These are phyloP conservation scores for Colletotrichum phormii DNA, from an alignment of 2,329 filamentous ascomycete species.

Conservation along the genomic window DNA sequence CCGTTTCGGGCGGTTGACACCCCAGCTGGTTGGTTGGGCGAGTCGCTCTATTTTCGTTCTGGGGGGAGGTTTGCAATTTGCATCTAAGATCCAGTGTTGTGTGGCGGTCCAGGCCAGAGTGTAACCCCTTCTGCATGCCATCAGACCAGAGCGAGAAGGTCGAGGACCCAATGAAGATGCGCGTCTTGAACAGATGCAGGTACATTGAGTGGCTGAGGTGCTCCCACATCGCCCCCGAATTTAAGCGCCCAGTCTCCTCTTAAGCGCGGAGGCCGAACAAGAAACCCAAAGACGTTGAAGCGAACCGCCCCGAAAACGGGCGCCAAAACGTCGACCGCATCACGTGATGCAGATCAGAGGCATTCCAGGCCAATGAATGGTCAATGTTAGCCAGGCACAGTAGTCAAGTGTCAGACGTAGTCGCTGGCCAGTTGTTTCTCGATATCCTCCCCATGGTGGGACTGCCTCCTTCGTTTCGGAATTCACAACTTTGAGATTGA, in stretches of 20 bases:
- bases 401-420: conserved; percentile 12
- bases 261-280: conserved; percentile 31
- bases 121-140: conserved; percentile 30
- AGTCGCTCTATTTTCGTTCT: conserved; percentile 28
- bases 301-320: conserved; percentile 23
- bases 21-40: conserved; percentile 29
- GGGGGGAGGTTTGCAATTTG: conserved; percentile 19
- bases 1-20: conserved; percentile 32
- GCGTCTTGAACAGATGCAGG: conserved; percentile 8
- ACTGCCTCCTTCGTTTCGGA: conserved; percentile 34
- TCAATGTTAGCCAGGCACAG: not conserved
- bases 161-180: conserved; percentile 24
- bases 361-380: conserved; percentile 19
- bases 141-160: conserved; percentile 10
- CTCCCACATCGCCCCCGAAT: conserved; percentile 17
- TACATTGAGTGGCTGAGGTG: conserved; percentile 32
- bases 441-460: conserved; percentile 10
- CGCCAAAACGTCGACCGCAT: conserved; percentile 2
- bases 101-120: conserved; percentile 29
- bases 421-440: conserved; percentile 30
- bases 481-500: conserved; percentile 1
- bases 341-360: conserved; percentile 30
- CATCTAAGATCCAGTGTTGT: conserved; percentile 29
- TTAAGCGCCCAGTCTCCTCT: conserved; percentile 28
- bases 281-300: not conserved